phyloP scores from a whole-genome alignment of 225 moss, liverwort and hornwort genomes.

The Antitrichia curtipendula region DNA sequence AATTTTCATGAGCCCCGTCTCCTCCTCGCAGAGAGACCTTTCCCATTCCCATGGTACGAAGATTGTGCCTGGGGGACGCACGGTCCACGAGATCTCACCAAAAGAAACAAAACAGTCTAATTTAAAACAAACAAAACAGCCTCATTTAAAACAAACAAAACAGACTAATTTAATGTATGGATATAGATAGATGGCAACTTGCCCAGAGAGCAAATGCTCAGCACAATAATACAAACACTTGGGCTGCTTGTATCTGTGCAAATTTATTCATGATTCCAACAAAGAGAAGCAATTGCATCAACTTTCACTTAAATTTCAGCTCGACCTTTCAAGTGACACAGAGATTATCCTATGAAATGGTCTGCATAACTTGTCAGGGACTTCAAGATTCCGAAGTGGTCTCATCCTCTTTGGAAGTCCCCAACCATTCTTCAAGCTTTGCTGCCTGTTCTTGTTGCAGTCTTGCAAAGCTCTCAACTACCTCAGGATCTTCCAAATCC shows the following conservation, averaged over 20 bases:
- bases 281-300: background rate
- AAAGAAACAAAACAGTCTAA: too few relatives aligned
- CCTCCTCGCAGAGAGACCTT: too few relatives aligned
- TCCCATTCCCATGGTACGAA: too few relatives aligned
- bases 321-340: background rate
- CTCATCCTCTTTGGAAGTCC: slow-evolving; percentile 11
- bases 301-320: background rate
- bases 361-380: background rate
- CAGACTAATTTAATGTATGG: too few relatives aligned
- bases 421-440: slow-evolving; percentile 58
- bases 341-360: background rate
- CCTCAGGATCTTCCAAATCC: slow-evolving; percentile 37
- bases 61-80: too few relatives aligned
- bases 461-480: slow-evolving; percentile 36
- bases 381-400: background rate
- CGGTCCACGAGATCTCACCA: too few relatives aligned
- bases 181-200: background rate
- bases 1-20: too few relatives aligned
- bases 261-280: background rate
- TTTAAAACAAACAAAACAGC: too few relatives aligned
- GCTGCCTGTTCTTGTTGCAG: slow-evolving; percentile 52
- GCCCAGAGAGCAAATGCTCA: background rate
- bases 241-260: background rate
- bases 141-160: too few relatives aligned
- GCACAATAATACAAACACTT: background rate